Evolutionary conservation across 2,329 filamentous ascomycete genomes (phyloP), one percentile per base, ranked within the genome.

Genomic region (Mycogone perniciosa): DNA sequence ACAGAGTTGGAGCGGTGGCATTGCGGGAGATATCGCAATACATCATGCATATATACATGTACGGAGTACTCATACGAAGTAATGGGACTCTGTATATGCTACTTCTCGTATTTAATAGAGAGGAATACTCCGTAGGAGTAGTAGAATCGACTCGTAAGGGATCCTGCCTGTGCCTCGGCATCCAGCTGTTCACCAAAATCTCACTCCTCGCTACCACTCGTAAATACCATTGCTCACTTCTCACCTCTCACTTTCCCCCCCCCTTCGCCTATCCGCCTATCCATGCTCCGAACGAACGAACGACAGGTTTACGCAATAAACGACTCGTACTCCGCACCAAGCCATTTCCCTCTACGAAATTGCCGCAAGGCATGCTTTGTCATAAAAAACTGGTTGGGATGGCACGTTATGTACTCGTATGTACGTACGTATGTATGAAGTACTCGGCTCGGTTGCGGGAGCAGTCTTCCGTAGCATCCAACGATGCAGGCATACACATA

Each of bases 201-300:
- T 44, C 50, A 51, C 44, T 38, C 9, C n/a, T 13, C 11, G 6
- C 11, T 38, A 38, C 35, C n/a, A n/a, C n/a, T n/a, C n/a, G n/a
- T n/a, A n/a, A 3, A 33, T 33, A 26, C 7, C 29, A 40, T n/a
- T 33, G 35, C 44, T 38, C 44, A 48, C 44, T n/a, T 45, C 43
- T 45, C 43, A 52, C 43, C 50, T 52, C 45, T 52, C 50, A 52
- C 50, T 49, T 49, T 52, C 30, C 30, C 9, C 9, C 38, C 13
- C 26, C 35, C 31, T 44, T 30, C 39, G 10, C 41, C 27, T 26
- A n/a, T 10, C 20, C 39, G 10, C 41, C 27, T 26, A n/a, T 10
- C 20, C 45, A 7, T 11, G 34, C 31, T 39, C 34, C 39, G 3
- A 38, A 38, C 11, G 20, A 20, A 20, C 20, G 20, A 20, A 20